Evolutionary conservation across 148 eudicot species (phyloP).

Genomic region (Heliosperma pusillum): DNA sequence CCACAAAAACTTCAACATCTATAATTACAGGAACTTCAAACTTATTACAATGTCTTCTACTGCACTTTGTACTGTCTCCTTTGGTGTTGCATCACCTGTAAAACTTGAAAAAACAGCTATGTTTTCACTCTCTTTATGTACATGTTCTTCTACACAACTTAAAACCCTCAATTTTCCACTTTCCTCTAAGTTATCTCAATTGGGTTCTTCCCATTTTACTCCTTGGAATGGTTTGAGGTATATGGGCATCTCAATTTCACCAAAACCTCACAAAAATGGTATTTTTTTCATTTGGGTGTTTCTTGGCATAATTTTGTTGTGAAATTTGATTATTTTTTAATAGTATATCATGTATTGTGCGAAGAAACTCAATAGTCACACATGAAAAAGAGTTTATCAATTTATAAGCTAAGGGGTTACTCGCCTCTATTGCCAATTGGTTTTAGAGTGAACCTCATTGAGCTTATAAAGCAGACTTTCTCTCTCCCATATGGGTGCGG

Average conservation of each 20-base stretch:
- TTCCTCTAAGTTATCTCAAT: conserved; percentile 35
- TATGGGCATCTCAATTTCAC: conserved; percentile 40
- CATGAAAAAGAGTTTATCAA: too few species aligned
- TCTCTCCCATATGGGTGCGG: too few species aligned
- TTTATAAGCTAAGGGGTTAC: too few species aligned
- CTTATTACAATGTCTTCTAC: conserved; percentile 24
- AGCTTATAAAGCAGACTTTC: too few species aligned
- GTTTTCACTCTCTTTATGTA: conserved; percentile 26
- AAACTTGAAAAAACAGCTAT: conserved; percentile 23
- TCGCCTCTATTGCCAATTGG: too few species aligned
- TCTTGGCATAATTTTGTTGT: neutral
- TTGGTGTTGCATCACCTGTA: conserved; percentile 9
- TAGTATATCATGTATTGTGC: too few species aligned
- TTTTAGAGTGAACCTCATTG: too few species aligned
- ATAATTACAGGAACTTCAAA: neutral
- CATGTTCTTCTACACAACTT: conserved; percentile 22
- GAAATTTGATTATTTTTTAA: conserved; percentile 1
- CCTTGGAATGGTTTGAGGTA: conserved; percentile 56
- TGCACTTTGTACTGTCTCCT: conserved; percentile 37
- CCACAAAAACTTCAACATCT: neutral
- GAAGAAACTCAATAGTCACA: too few species aligned
- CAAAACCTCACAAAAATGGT: conserved; percentile 35
- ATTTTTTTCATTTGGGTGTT: conserved; percentile 25
- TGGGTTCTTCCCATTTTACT: conserved; percentile 43
- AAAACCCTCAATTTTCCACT: conserved; percentile 30